phyloP scores from a whole-genome alignment of 345 rosid species.

The Pugionium dolabratum region DNA sequence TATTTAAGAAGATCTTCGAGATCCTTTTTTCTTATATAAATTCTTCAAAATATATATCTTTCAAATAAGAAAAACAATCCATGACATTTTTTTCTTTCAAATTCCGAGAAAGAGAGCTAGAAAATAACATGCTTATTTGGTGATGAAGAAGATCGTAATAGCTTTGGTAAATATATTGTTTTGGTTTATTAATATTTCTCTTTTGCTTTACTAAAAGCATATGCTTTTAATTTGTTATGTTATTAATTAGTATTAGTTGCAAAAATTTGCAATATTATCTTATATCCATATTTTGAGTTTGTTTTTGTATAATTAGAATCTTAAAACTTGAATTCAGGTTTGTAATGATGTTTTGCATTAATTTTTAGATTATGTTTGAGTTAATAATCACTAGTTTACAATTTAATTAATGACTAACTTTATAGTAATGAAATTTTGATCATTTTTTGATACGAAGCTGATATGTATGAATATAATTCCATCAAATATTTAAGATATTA shows the following conservation, averaged over 20 bases:
- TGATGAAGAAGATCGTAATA: slow-evolving; percentile 10
- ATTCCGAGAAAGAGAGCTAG: slow-evolving; percentile 18
- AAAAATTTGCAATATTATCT: neutral
- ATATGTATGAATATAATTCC: too few relatives aligned
- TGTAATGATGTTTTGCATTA: too few relatives aligned
- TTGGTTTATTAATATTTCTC: neutral
- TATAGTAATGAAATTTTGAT: too few relatives aligned
- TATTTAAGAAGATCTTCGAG: slow-evolving; percentile 31
- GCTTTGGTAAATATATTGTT: slow-evolving; percentile 27
- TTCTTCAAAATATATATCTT: slow-evolving; percentile 14
- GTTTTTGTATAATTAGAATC: too few relatives aligned
- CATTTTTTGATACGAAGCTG: too few relatives aligned
- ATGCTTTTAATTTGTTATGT: neutral
- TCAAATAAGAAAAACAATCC: neutral
- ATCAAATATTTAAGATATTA: too few relatives aligned
- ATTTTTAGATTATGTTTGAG: too few relatives aligned
- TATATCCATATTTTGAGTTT: neutral
- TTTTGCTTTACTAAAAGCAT: neutral
- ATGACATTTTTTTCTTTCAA: slow-evolving; percentile 12
- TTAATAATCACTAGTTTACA: too few relatives aligned
- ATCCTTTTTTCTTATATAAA: slow-evolving; percentile 2
- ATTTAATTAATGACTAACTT: too few relatives aligned
- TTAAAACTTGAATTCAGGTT: too few relatives aligned
- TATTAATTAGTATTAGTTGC: neutral
- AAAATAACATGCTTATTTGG: slow-evolving; percentile 1